Evolutionary conservation across 768 basidiomycete genomes (phyloP).

Genomic region (Suillus plorans): DNA sequence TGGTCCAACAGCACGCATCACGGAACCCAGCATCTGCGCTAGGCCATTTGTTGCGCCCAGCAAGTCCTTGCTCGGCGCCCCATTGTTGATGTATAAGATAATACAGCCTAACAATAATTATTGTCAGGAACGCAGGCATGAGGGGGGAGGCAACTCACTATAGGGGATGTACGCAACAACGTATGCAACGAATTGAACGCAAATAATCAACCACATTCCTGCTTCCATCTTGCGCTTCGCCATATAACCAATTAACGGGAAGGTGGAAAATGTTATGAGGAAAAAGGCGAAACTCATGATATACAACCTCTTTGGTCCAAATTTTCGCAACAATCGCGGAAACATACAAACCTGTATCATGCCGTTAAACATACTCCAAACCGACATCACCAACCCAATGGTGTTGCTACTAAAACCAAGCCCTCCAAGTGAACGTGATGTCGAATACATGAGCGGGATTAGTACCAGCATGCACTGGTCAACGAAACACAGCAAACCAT

Average conservation of each 20-base stretch:
- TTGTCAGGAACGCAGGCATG: background rate
- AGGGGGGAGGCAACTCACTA: background rate
- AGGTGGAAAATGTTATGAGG: slow-evolving; percentile 6
- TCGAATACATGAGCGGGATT: slow-evolving; percentile 16
- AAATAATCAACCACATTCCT: slow-evolving; percentile 6
- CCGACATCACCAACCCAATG: slow-evolving; percentile 9
- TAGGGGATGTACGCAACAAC: slow-evolving; percentile 2
- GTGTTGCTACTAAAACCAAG: slow-evolving; percentile 10
- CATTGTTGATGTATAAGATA: slow-evolving; percentile 9
- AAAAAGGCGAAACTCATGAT: slow-evolving; percentile 2
- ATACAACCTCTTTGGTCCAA: slow-evolving; percentile 10
- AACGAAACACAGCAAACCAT: slow-evolving; percentile 10
- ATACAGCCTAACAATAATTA: slow-evolving; percentile 4
- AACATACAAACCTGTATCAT: slow-evolving; percentile 8
- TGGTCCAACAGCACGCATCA: slow-evolving; percentile 23
- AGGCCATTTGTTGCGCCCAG: slow-evolving; percentile 30
- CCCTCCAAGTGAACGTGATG: slow-evolving; percentile 9
- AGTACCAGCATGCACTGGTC: slow-evolving; percentile 14
- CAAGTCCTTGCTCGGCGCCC: slow-evolving; percentile 9
- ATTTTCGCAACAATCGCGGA: slow-evolving; percentile 5
- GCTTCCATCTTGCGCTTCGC: slow-evolving; percentile 8
- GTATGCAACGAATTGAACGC: slow-evolving; percentile 4
- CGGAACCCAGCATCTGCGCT: slow-evolving; percentile 25
- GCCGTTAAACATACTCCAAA: slow-evolving; percentile 8
- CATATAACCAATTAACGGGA: slow-evolving; percentile 10